Evolutionary conservation across 768 basidiomycete species (phyloP).

Genomic region (Phaffia australis): DNA sequence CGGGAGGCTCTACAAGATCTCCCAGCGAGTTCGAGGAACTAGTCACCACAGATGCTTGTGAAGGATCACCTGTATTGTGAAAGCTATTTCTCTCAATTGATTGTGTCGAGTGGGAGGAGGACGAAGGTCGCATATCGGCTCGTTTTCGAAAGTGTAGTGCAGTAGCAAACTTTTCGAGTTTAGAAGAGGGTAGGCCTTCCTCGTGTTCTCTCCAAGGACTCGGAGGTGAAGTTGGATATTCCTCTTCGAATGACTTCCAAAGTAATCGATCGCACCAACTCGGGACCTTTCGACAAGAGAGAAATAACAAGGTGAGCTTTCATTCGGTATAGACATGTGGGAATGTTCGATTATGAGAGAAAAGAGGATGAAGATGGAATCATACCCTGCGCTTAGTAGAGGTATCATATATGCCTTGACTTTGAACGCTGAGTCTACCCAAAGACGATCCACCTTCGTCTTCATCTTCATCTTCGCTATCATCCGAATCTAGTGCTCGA

Average conservation of each 20-base stretch:
- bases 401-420: conserved; percentile 20
- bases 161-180: not conserved
- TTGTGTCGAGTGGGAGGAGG: not conserved
- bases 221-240: not conserved
- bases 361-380: too few species aligned
- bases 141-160: not conserved
- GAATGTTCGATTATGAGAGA: too few species aligned
- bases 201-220: not conserved
- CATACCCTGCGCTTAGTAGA: conserved; percentile 14
- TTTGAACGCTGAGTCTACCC: not conserved
- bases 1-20: not conserved
- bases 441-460: not conserved
- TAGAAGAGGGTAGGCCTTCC: not conserved
- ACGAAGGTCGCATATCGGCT: conserved; percentile 1
- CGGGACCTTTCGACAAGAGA: not conserved
- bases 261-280: conserved; percentile 20
- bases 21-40: not conserved
- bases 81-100: too few species aligned
- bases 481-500: conserved; percentile 1
- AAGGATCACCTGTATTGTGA: too few species aligned
- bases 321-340: too few species aligned
- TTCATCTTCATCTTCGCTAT: not conserved
- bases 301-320: too few species aligned
- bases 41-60: too few species aligned
- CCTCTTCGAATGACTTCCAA: conserved; percentile 10